These are phyloP conservation scores for Citrus mangshanensis DNA, from an alignment of 345 rosid genomes.

Conservation along the genomic window DNA sequence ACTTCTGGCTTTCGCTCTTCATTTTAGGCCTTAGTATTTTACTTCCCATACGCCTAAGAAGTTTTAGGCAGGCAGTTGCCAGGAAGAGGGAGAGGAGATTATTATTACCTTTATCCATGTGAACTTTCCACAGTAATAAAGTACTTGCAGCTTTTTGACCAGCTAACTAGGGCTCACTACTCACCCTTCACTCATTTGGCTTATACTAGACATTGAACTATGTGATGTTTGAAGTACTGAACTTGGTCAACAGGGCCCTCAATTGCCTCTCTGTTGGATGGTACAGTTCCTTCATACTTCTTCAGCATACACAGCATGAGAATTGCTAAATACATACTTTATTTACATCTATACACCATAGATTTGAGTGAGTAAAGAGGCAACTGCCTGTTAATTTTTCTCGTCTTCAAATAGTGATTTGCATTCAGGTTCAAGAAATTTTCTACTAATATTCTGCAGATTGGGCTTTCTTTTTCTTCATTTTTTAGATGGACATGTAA, in stretches of 20 bases:
- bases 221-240: slow-evolving; percentile 4
- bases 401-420: neutral
- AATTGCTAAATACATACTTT: neutral
- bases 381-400: neutral
- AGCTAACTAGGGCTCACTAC: neutral
- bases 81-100: slow-evolving; percentile 45
- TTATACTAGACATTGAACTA: neutral
- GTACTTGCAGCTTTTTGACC: slow-evolving; percentile 6
- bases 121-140: slow-evolving; percentile 3
- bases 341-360: slow-evolving; percentile 8
- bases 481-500: neutral
- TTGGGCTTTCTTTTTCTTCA: neutral
- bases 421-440: slow-evolving; percentile 2
- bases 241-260: slow-evolving; percentile 10
- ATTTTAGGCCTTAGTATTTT: slow-evolving; percentile 27
- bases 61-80: slow-evolving; percentile 35
- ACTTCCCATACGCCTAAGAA: slow-evolving; percentile 36
- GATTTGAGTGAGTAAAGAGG: slow-evolving; percentile 9
- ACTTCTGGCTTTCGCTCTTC: slow-evolving; percentile 34
- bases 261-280: slow-evolving; percentile 15
- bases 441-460: neutral
- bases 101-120: slow-evolving; percentile 51
- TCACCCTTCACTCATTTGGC: neutral
- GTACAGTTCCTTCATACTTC: slow-evolving; percentile 13
- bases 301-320: slow-evolving; percentile 11